Evolutionary conservation across 805 yeast species (phyloP).

Genomic region (Candida khao-thaluensis): DNA sequence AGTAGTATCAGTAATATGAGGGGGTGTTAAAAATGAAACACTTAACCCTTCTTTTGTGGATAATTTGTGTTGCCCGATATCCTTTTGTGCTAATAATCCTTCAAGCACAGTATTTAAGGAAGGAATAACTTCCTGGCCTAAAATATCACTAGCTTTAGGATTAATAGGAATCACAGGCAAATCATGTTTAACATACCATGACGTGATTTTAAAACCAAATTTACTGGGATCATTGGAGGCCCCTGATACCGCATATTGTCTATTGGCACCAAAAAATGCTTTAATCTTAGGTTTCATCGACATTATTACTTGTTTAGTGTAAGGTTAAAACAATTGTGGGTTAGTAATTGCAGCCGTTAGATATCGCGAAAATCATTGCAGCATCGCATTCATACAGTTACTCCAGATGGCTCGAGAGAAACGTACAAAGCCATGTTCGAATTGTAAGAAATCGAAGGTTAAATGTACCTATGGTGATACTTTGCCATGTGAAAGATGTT

Average conservation of each 20-base stretch:
- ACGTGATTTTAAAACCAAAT: slow-evolving; percentile 66
- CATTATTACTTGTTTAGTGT: slow-evolving; percentile 20
- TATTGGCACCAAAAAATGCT: slow-evolving; percentile 49
- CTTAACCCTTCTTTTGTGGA: slow-evolving; percentile 46
- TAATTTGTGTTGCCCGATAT: slow-evolving; percentile 25
- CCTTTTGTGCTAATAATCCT: slow-evolving; percentile 18
- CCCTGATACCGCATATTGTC: slow-evolving; percentile 66
- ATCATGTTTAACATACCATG: slow-evolving; percentile 61
- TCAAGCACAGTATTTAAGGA: slow-evolving; percentile 29
- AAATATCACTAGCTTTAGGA: slow-evolving; percentile 50
- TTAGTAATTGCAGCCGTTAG: too few relatives aligned
- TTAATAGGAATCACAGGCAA: slow-evolving; percentile 68
- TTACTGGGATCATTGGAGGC: slow-evolving; percentile 64
- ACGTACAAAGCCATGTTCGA: slow-evolving; percentile 59
- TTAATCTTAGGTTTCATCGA: slow-evolving; percentile 38
- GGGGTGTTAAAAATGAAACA: slow-evolving; percentile 75
- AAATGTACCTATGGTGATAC: slow-evolving; percentile 51
- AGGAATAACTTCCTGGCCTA: slow-evolving; percentile 40
- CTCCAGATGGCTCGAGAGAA: slow-evolving; percentile 39
- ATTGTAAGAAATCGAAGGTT: slow-evolving; percentile 62
- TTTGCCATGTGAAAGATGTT: slow-evolving; percentile 60
- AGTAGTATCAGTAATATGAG: slow-evolving; percentile 48
- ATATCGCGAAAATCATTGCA: too few relatives aligned
- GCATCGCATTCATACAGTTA: too few relatives aligned
- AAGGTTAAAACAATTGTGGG: not conserved